phyloP scores from a whole-genome alignment of 768 basidiomycete species.

The Leccinum olivaceopallidum region DNA sequence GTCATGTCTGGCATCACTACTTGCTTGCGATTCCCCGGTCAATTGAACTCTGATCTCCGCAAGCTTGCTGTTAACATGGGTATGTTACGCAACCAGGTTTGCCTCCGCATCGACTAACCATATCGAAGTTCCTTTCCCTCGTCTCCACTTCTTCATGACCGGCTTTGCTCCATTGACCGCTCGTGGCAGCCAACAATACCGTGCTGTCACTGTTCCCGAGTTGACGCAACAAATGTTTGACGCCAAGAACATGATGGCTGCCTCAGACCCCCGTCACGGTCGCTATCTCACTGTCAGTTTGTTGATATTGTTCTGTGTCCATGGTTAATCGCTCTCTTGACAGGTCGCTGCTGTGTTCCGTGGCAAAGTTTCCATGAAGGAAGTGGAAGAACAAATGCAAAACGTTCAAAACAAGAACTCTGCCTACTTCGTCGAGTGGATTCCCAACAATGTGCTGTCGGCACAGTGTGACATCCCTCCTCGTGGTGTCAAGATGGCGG shows the following conservation, averaged over 20 bases:
- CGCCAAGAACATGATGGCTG: constrained; percentile 99
- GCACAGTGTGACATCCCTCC: constrained; percentile 99
- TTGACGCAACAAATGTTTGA: constrained; percentile 99
- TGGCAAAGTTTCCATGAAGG: constrained; percentile 99
- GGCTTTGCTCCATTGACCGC: constrained; percentile 95
- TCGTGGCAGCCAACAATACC: constrained; percentile 92
- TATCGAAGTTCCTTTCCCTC: constrained; percentile 86
- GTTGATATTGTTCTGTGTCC: neutral
- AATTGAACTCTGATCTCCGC: constrained; percentile 97
- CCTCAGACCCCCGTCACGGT: constrained; percentile 94
- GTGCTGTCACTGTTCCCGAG: constrained; percentile 96
- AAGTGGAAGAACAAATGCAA: constrained; percentile 99
- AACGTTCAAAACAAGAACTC: constrained; percentile 97
- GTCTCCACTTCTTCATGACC: constrained; percentile 99
- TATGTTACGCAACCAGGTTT: constrained; percentile 35
- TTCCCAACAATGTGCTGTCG: constrained; percentile 97
- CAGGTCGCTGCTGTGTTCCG: constrained; percentile 96
- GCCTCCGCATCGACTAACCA: constrained; percentile 4
- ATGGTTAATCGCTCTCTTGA: neutral
- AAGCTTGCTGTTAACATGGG: constrained; percentile 99
- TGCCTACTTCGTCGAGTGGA: constrained; percentile 99
- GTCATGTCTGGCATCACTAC: constrained; percentile 99
- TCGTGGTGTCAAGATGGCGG: constrained; percentile 93
- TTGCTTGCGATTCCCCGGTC: constrained; percentile 99
- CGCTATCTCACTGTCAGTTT: constrained; percentile 88